Evolutionary conservation across 1,284 basidiomycete species (phyloP), one percentile per base, ranked within the genome.

Genomic region (Fomitopsis schrenkii): DNA sequence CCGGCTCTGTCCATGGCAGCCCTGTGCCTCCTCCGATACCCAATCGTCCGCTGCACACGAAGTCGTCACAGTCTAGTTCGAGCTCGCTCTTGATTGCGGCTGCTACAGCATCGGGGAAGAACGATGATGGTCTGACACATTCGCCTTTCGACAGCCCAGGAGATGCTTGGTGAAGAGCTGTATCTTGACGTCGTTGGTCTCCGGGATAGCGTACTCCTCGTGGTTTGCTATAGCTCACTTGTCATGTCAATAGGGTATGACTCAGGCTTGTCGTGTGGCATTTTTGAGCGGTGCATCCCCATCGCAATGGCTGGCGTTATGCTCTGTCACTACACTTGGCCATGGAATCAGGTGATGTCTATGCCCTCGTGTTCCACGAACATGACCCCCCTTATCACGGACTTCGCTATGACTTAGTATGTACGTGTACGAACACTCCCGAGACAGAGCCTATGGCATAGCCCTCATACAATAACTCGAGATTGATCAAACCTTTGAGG

Each of bases 141-240:
- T 73, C 82, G 58, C 83, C 82, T 35, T 85, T 83, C 65, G 81
- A 83, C 63, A 82, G 80, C 66, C 76, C 76, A 59, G 55, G 55
- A 67, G 70, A 62, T 40, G n/a, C 41, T 30, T 59, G 59, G 59
- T 59, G 53, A 55, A n/a, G 7, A 14, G 19, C 44, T 8, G 12
- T 4, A 46, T 46, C 4, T 46, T 19, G 9, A 17, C n/a, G n/a
- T 28, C 28, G 22, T 22, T 22, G 22, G 22, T 22, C 22, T 22
- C 22, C 22, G 22, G 22, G 50, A 28, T 8, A 33, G 30, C 8
- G 30, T 8, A 8, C 30, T 33, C 5, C 30, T 5, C 30, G 8
- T 33, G 8, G 30, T 8, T 33, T 5, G 8, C 30, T 33, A 33
- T 33, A 8, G 30, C 30, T 8, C 30, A 8, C 30, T 5, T 33